Conservation (phyloP, 2,329 filamentous ascomycete genomes). For the Chrysoporthe austroafricana region DNA sequence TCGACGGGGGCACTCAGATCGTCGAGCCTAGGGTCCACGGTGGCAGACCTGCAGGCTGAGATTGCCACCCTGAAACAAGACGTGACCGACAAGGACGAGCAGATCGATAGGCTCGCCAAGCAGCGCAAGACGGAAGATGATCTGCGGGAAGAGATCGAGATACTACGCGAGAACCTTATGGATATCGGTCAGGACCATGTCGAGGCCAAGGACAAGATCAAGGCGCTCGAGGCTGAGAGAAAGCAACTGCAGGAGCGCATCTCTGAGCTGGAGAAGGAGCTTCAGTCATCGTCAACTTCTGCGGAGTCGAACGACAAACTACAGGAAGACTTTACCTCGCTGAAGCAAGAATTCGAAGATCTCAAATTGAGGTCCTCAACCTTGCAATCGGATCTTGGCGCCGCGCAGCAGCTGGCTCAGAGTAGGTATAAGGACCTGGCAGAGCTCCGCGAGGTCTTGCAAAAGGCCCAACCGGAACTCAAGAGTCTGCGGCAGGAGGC, state of each 20-base stretch:
- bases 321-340: conserved; percentile 60
- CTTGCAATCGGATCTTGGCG: conserved; percentile 81
- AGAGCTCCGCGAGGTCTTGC: conserved; percentile 76
- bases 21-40: conserved; percentile 36
- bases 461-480: conserved; percentile 86
- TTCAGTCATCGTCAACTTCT: conserved; percentile 46
- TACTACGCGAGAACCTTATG: conserved; percentile 77
- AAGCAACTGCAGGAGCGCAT: conserved; percentile 66
- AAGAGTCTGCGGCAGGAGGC: conserved; percentile 78
- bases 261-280: conserved; percentile 70
- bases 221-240: conserved; percentile 73
- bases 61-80: conserved; percentile 56
- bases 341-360: conserved; percentile 63
- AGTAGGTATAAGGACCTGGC: conserved; percentile 86
- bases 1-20: conserved; percentile 41
- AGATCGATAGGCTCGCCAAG: conserved; percentile 71
- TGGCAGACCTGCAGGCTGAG: conserved; percentile 50
- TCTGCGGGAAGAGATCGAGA: conserved; percentile 83
- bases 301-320: conserved; percentile 57
- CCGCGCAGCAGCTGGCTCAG: conserved; percentile 84
- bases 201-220: conserved; percentile 76
- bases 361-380: conserved; percentile 71
- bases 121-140: conserved; percentile 78
- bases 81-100: conserved; percentile 67
- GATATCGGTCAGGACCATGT: conserved; percentile 83